Evolutionary conservation across 2,329 filamentous ascomycete genomes (phyloP), one percentile per base, ranked within the genome.

Genomic region (Claviceps pusilla): DNA sequence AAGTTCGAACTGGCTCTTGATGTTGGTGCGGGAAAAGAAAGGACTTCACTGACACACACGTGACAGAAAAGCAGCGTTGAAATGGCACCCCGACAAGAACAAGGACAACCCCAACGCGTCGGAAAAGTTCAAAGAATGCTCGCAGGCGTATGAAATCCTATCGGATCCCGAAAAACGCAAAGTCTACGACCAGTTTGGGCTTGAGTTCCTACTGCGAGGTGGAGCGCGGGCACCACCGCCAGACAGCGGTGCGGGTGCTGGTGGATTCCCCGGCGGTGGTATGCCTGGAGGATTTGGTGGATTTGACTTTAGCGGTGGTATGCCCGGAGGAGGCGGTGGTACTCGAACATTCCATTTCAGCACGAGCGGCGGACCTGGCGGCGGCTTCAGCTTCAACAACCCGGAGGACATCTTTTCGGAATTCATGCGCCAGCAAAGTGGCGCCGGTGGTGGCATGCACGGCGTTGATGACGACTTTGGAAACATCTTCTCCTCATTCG

Each of bases 61-160:
- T 35, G 52, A 56, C 68, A 89, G 86, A 59, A 95, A 95, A 77
- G 79, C 84, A 54, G 91, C 91, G 54, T 72, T 97, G 67, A 94
- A 90, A 73, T 90, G 83, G 72, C 93, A 98, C 66, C 93, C 93
- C 7, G 93, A 98, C 76, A 98, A 97, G 78, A 98, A 97, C 77
- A 90, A 90, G 70, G 84, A 95, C 72, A 89, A 91, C 63, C 83
- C 89, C 35, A 73, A 82, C 52, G 88, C 91, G 9, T 76, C 82
- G 57, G 93, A 97, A 68, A 96, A 91, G 71, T 98, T 98, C 78
- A 98, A 98, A 73, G 93, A 97, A 69, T 87, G 89, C 59, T 95
- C 89, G 1, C 90, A 97, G 73, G 93, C 93, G 55, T 98, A 96
- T 74, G 93, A 98, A 73, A 95, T 98, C 62, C 83, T 98, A 3